Base-by-base conservation (phyloP, 306 rosid species). In the Cyamopsis tetragonoloba region DNA sequence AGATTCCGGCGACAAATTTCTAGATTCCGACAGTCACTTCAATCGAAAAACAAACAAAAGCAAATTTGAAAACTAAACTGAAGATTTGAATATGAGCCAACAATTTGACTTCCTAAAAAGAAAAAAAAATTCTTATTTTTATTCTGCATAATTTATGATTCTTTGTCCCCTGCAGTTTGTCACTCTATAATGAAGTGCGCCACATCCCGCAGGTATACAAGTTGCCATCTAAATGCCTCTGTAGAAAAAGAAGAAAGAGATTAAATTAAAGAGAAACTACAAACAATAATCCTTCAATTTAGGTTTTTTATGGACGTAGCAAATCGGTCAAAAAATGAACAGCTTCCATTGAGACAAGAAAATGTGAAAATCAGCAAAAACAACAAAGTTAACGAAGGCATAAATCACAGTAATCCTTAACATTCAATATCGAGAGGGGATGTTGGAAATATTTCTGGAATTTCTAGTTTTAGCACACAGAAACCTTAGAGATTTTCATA, bases 141-240 rank as follows among this genome's bases (percentile, higher is more conserved):
- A n/a, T n/a, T n/a, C n/a, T n/a, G n/a, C n/a, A n/a, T n/a, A n/a
- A n/a, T n/a, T n/a, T n/a, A n/a, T n/a, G n/a, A n/a, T n/a, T n/a
- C 83, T 79, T 62, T 56, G 82, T 67, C 61, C 58, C 75, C 72
- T 83, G 81, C 66, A 61, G 55, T 59, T 68, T 43, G 38, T 55
- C 66, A 48, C 76, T 61, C 53, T 5, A 55, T n/a, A 84, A 28
- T 70, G 74, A 55, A 88, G 70, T 51, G 72, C 75, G 66, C 88
- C 77, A 35, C 79, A 78, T 68, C 91, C 90, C 20, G 81, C 76
- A 26, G 87, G 84, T 32, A 88, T 68, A 74, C 86, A 80, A 72
- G 80, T 86, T 72, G 83, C 60, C 98, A 93, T 93, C 77, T 68
- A 73, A 70, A 78, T 61, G 54, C 67, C 63, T 70, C 81, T 79